Conservation (phyloP, 2,329 filamentous ascomycete species). For the Cordyceps tenuipes region DNA sequence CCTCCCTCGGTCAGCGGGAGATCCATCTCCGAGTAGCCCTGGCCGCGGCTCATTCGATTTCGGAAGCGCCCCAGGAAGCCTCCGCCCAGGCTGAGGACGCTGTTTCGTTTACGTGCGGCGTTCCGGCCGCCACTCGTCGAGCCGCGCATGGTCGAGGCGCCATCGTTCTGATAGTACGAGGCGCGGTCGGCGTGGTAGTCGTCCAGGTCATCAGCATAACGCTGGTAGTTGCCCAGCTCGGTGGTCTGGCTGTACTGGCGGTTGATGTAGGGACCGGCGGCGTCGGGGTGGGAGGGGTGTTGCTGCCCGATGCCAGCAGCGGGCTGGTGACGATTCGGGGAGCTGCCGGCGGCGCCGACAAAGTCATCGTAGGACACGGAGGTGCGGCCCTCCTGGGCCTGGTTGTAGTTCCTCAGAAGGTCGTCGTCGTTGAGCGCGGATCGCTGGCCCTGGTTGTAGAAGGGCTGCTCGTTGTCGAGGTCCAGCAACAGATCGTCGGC, state of each 20-base stretch:
- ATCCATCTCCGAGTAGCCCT: conserved; percentile 96
- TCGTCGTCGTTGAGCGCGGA: conserved; percentile 77
- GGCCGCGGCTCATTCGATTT: conserved; percentile 80
- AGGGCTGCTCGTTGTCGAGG: conserved; percentile 60
- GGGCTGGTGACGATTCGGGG: conserved; percentile 10
- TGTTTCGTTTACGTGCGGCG: conserved; percentile 72
- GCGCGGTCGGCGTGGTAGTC: conserved; percentile 71
- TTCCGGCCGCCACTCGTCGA: conserved; percentile 42
- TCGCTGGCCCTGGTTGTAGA: conserved; percentile 68
- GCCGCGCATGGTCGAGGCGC: conserved; percentile 29
- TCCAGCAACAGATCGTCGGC: conserved; percentile 61
- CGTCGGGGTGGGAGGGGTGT: conserved; percentile 7
- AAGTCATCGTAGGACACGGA: conserved; percentile 95
- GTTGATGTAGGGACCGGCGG: conserved; percentile 35
- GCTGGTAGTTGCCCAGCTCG: conserved; percentile 77
- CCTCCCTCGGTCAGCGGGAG: conserved; percentile 77
- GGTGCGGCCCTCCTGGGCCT: conserved; percentile 64
- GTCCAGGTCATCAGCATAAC: conserved; percentile 83
- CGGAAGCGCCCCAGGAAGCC: conserved; percentile 82
- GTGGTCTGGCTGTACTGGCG: conserved; percentile 65
- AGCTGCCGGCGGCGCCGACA: conserved; percentile 50
- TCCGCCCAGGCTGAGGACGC: conserved; percentile 77
- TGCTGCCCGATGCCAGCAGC: neutral
- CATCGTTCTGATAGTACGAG: conserved; percentile 67
- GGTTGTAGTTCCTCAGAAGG: conserved; percentile 65